A percentile compares a stretch with the other conserved stretches of the same genome.
Conservation (phyloP, 257 asterid species). For the Salvia rosmarinus region DNA sequence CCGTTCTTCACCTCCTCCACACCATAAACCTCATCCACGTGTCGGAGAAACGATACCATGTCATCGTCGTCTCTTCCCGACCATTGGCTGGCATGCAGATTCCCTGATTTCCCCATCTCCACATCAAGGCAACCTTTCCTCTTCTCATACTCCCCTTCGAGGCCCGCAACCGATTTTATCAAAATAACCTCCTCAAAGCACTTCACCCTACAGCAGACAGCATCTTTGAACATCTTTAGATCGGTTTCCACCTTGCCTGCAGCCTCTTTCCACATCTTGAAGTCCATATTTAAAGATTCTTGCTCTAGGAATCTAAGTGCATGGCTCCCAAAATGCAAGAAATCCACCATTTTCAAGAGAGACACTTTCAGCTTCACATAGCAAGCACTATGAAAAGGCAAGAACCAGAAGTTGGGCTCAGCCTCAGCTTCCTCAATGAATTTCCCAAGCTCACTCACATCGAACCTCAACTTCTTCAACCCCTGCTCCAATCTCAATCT, state of each 20-base stretch:
- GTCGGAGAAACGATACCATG: constrained; percentile 41
- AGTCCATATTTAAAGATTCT: constrained; percentile 45
- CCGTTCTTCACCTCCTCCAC: constrained; percentile 45
- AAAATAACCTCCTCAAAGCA: constrained; percentile 58
- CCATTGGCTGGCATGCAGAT: too few species aligned
- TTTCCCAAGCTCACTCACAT: constrained; percentile 55
- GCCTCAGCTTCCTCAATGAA: constrained; percentile 69
- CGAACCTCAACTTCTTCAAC: constrained; percentile 40
- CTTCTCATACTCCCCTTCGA: constrained; percentile 59
- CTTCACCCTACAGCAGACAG: constrained; percentile 47
- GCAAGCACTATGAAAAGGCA: constrained; percentile 64
- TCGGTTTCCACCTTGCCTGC: constrained; percentile 49
- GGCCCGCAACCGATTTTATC: constrained; percentile 46
- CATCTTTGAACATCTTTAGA: constrained; percentile 48
- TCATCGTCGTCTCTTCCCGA: constrained; percentile 38
- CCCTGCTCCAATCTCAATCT: constrained; percentile 41
- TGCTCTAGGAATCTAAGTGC: constrained; percentile 55
- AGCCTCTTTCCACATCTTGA: constrained; percentile 42
- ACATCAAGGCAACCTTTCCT: constrained; percentile 53
- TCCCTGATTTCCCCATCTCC: constrained; percentile 57
- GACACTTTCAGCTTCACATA: constrained; percentile 59
- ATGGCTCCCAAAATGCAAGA: constrained; percentile 48
- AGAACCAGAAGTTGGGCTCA: constrained; percentile 92
- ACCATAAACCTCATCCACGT: constrained; percentile 44
- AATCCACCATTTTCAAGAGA: constrained; percentile 59